Evolutionary conservation across 768 basidiomycete species (phyloP).

Genomic region (Gloeopeniophorella convolvens): DNA sequence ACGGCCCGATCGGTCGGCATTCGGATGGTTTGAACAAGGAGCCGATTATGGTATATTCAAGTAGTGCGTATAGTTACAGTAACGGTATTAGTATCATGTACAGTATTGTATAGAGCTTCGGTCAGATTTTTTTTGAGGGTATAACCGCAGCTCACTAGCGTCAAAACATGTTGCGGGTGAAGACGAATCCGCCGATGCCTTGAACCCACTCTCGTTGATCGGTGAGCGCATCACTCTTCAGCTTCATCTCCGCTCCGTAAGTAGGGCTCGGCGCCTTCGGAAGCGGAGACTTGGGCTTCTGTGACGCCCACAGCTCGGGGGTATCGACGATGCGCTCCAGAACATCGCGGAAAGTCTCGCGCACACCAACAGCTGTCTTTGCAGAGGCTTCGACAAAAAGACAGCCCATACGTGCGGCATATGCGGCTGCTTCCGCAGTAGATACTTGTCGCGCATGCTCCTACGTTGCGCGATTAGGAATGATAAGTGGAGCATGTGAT

Average conservation of each 20-base stretch:
- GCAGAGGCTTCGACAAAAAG: constrained; percentile 89
- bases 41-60: too few relatives aligned
- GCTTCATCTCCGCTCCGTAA: background rate
- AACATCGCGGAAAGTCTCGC: constrained; percentile 66
- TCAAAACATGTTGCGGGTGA: background rate
- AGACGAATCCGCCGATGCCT: background rate
- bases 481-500: background rate
- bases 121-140: too few relatives aligned
- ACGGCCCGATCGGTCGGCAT: too few relatives aligned
- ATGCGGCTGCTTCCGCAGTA: constrained; percentile 66
- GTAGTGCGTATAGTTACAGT: too few relatives aligned
- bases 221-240: background rate
- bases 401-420: constrained; percentile 79
- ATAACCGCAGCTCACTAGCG: too few relatives aligned
- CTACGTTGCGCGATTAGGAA: constrained; percentile 31
- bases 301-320: constrained; percentile 64
- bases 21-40: too few relatives aligned
- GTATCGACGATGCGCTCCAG: constrained; percentile 81
- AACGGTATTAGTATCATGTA: too few relatives aligned
- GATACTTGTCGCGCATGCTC: constrained; percentile 86
- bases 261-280: constrained; percentile 1
- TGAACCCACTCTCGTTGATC: background rate
- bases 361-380: constrained; percentile 80
- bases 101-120: too few relatives aligned
- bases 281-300: constrained; percentile 22